Conservation (phyloP, 345 rosid genomes). For the Geranium rotundifolium region DNA sequence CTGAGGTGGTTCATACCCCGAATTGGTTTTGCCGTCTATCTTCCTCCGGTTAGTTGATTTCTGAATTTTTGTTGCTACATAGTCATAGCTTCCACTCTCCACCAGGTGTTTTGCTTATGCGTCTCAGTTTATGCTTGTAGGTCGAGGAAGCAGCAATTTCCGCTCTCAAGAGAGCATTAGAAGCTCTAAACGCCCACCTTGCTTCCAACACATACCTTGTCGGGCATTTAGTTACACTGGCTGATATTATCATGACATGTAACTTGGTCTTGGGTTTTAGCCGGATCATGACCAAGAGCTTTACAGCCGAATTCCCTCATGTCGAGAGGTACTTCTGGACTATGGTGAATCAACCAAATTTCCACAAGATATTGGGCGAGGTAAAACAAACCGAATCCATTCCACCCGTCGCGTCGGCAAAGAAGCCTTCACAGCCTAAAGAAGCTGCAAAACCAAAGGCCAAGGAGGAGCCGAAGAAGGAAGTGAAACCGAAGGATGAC, state of each 20-base stretch:
- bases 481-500: slow-evolving; percentile 60
- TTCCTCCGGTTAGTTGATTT: slow-evolving; percentile 57
- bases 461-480: slow-evolving; percentile 54
- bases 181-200: slow-evolving; percentile 59
- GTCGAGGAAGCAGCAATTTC: slow-evolving; percentile 73
- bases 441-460: slow-evolving; percentile 69
- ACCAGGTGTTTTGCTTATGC: not conserved
- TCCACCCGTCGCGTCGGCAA: slow-evolving; percentile 36
- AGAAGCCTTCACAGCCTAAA: slow-evolving; percentile 57
- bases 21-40: slow-evolving; percentile 37
- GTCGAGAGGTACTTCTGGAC: slow-evolving; percentile 99
- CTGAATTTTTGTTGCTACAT: not conserved
- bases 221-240: slow-evolving; percentile 79
- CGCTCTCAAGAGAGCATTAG: slow-evolving; percentile 69
- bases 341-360: slow-evolving; percentile 78
- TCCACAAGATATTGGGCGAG: slow-evolving; percentile 72
- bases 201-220: slow-evolving; percentile 78
- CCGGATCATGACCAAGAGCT: slow-evolving; percentile 53
- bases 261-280: slow-evolving; percentile 49
- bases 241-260: slow-evolving; percentile 72
- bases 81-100: not conserved
- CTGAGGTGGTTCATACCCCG: slow-evolving; percentile 50
- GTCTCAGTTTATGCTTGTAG: slow-evolving; percentile 20
- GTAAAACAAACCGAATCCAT: slow-evolving; percentile 69
- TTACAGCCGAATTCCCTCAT: slow-evolving; percentile 84